phyloP scores from a whole-genome alignment of 2,329 filamentous ascomycete genomes.

The Fusarium fracticaudum region DNA sequence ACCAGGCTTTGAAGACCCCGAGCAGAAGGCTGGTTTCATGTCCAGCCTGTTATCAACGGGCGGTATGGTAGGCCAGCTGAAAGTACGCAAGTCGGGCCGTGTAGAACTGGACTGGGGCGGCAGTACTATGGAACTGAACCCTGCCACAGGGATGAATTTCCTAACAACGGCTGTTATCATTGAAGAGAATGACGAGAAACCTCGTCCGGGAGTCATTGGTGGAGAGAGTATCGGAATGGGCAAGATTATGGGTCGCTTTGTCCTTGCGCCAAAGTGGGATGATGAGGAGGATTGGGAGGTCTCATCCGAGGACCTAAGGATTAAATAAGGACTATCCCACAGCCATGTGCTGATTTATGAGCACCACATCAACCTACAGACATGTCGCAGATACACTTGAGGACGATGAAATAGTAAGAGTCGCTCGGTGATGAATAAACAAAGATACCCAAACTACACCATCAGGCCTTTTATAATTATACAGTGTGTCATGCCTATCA shows the following conservation, averaged over 20 bases:
- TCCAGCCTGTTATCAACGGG: conserved; percentile 57
- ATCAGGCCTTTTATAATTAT: not conserved
- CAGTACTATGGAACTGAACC: conserved; percentile 60
- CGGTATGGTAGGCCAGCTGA: conserved; percentile 68
- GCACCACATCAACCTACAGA: not conserved
- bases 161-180: conserved; percentile 68
- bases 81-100: conserved; percentile 69
- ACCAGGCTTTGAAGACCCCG: conserved; percentile 45
- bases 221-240: conserved; percentile 70
- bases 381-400: not conserved
- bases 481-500: not conserved
- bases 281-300: conserved; percentile 67
- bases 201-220: conserved; percentile 51
- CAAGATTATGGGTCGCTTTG: conserved; percentile 69
- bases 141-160: conserved; percentile 64
- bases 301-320: conserved; percentile 47
- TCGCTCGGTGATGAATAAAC: not conserved
- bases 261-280: conserved; percentile 66
- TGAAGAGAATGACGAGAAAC: conserved; percentile 65
- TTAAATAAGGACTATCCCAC: conserved; percentile 11
- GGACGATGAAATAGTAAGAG: not conserved
- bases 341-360: not conserved
- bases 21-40: conserved; percentile 48
- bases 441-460: conserved; percentile 26
- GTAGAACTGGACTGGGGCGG: conserved; percentile 72